Evolutionary conservation across 306 rosid species (phyloP), one percentile per base, ranked within the genome.

Genomic region (Quercus aquifolioides): DNA sequence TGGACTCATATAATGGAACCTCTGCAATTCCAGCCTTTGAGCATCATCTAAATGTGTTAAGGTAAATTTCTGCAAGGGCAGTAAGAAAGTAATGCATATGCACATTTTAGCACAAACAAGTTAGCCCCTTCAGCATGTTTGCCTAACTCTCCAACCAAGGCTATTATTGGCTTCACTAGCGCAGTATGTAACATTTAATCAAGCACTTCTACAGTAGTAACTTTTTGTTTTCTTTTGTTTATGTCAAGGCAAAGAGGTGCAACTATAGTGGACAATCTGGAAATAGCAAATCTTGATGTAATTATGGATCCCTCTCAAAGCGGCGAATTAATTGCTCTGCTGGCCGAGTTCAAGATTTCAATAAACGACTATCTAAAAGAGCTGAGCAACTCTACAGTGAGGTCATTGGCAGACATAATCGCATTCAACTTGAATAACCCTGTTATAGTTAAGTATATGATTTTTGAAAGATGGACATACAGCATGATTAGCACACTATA

Each of bases 201-300:
- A 49, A 49, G 54, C 15, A 12, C 17, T 49, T 38, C 43, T 49
- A 12, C 1, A 9, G 54, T 12, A 12, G 13, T 10, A 49, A 49
- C 14, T 0, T 11, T 46, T 11, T 10, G 54, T 46, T 46, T 46
- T 46, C 54, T 46, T 49, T 33, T 43, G 55, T 5, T 5, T 20
- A 78, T 73, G 64, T 78, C 23, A 73, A 92, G 97, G 89, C 69
- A 77, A 81, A 75, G 79, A 65, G 97, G 96, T 56, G 97, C 94
- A 69, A 82, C 74, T 25, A 67, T 90, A 57, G 78, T 90, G 14
- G 97, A 91, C 31, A 78, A 92, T 84, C 79, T 92, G 80, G 91
- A 89, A 49, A 86, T 92, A 75, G 70, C 75, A 6, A 86, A 88
- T 72, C 35, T 84, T 49, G 84, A 79, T 55, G 65, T 52, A 4